Evolutionary conservation across 2,329 filamentous ascomycete genomes (phyloP), one percentile per base, ranked within the genome.

Genomic region (Hirsutella minnesotensis): DNA sequence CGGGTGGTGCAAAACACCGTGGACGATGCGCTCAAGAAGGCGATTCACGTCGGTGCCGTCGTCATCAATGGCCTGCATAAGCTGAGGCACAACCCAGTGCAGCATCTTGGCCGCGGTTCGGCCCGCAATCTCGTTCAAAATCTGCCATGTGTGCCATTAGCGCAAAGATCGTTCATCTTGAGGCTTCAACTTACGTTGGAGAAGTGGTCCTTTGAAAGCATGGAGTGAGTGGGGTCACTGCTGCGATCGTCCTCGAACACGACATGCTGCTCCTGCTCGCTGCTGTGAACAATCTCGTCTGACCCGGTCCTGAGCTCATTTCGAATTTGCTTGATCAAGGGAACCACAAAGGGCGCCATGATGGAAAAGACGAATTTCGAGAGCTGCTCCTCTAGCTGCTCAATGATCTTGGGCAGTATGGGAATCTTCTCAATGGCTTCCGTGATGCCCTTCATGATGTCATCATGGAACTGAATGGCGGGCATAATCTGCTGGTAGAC

Each of bases 141-240:
- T 70, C 69, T 75, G 46, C 2, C 7, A 10, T n/a, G 29, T 21
- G 45, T 51, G 46, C 49, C 42, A 18, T 35, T 5, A 3, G 33
- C 4, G 7, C n/a, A 9, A n/a, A 35, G 12, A 7, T 27, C 24
- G 12, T 7, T 27, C 7, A 27, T 27, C 24, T 27, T 7, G 24
- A 7, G 24, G 16, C 13, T 5, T 15, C 5, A 19, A 53, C 70
- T 63, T 60, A 83, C 70, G 56, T 94, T 94, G 49, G 83, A 85
- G 62, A 95, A 95, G 64, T 95, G 89, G 55, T 95, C 89, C 67
- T 95, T 95, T 46, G 87, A 88, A 41, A 95, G 69, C 89, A 95
- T 95, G 18, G 86, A 94, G 67, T 95, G 89, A 2, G 89, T 95
- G 0, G 89, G 90, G 56, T 95, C 83, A 18, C 78, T 79, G 48